Evolutionary conservation across 177 flowering plant genomes (phyloP).

Genomic region (Telopea speciosissima): DNA sequence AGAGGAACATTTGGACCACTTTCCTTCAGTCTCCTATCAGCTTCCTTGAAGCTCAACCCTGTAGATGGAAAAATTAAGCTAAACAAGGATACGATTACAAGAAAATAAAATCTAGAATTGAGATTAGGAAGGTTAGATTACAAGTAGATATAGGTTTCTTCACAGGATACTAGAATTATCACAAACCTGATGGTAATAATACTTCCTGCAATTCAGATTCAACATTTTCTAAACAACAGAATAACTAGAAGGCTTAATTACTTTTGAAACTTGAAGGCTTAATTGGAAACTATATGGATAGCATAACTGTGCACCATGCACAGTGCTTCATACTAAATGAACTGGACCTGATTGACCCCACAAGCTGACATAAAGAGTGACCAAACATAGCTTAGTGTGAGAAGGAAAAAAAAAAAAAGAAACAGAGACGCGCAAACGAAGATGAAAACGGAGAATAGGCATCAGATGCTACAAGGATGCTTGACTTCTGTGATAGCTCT

Average conservation of each 20-base stretch:
- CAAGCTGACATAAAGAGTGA: no score
- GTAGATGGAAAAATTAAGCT: constrained; percentile 6
- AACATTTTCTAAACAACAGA: neutral
- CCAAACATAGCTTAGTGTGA: no score
- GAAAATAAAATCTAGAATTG: neutral
- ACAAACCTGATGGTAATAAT: neutral
- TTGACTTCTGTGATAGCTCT: no score
- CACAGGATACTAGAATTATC: neutral
- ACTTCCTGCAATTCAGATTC: neutral
- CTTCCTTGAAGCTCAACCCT: constrained; percentile 78
- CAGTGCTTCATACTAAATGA: neutral
- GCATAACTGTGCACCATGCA: neutral
- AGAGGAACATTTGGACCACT: constrained; percentile 62
- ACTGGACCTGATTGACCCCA: no score
- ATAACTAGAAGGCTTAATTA: neutral
- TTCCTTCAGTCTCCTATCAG: constrained; percentile 58
- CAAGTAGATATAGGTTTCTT: neutral
- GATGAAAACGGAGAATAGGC: no score
- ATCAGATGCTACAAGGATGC: no score
- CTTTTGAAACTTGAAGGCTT: neutral
- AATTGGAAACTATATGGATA: neutral
- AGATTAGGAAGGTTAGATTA: neutral
- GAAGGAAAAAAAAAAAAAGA: no score
- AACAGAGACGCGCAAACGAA: no score
- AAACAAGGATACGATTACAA: neutral